phyloP scores from a whole-genome alignment of 805 yeast genomes.

The Ogataea chonburiensis region DNA sequence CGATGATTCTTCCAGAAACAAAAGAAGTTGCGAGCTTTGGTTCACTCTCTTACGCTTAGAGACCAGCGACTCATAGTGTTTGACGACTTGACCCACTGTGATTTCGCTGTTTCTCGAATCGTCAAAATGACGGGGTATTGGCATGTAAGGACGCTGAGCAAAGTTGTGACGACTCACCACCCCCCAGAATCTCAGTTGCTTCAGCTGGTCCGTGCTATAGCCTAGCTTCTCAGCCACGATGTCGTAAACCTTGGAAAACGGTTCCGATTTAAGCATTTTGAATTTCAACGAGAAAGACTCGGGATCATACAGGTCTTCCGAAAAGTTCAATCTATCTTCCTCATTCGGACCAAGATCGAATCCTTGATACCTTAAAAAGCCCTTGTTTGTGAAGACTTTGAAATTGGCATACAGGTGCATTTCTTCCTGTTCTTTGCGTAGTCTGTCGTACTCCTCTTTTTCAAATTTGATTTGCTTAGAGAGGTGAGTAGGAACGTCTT shows the following conservation, averaged over 20 bases:
- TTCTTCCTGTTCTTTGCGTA: conserved; percentile 66
- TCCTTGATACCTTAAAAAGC: conserved; percentile 63
- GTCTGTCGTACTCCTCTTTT: conserved; percentile 49
- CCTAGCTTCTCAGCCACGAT: conserved; percentile 47
- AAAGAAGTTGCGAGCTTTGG: conserved; percentile 45
- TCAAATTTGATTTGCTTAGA: conserved; percentile 65
- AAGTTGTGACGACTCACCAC: conserved; percentile 67
- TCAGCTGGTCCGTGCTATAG: conserved; percentile 26
- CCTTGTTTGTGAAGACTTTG: conserved; percentile 51
- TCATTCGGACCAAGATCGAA: conserved; percentile 76
- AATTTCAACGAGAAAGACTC: conserved; percentile 48
- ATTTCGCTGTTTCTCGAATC: conserved; percentile 30
- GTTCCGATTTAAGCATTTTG: conserved; percentile 55
- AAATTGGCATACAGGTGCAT: conserved; percentile 61
- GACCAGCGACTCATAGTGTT: conserved; percentile 30
- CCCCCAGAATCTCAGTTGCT: conserved; percentile 56
- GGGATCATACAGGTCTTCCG: conserved; percentile 47
- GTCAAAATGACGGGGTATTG: conserved; percentile 32
- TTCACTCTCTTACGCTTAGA: conserved; percentile 37
- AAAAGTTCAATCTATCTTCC: conserved; percentile 40
- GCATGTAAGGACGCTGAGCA: conserved; percentile 61
- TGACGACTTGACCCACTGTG: conserved; percentile 53
- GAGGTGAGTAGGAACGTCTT: conserved; percentile 66
- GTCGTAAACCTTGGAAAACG: conserved; percentile 49
- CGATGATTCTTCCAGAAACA: conserved; percentile 64